Conservation (phyloP, 371 early-diverging fungal species). For the Racocetra persica region DNA sequence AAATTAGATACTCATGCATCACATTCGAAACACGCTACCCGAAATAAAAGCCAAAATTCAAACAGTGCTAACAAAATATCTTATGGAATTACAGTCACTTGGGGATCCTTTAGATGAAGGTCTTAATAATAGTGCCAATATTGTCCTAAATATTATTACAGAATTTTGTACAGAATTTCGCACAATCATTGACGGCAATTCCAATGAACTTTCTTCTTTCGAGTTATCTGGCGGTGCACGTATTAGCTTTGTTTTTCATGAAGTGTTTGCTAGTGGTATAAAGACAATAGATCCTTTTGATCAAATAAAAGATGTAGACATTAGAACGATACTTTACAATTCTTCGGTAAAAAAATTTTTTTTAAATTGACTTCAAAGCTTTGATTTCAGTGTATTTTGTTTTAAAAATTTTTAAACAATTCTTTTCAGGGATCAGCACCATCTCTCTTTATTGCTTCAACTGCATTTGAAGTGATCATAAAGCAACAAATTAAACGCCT, state of each 20-base stretch:
- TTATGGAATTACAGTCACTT: constrained; percentile 81
- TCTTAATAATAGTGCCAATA: constrained; percentile 65
- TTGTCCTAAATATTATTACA: constrained; percentile 94
- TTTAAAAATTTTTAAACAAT: not conserved
- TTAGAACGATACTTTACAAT: constrained; percentile 98
- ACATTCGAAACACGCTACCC: constrained; percentile 94
- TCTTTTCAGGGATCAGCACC: constrained; percentile 87
- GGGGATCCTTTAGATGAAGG: constrained; percentile 92
- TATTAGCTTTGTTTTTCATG: constrained; percentile 98
- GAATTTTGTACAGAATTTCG: constrained; percentile 97
- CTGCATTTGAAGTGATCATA: constrained; percentile 97
- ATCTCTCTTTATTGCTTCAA: constrained; percentile 95
- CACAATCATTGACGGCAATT: constrained; percentile 92
- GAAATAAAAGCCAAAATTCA: constrained; percentile 97
- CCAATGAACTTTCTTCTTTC: constrained; percentile 88
- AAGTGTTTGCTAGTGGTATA: constrained; percentile 92
- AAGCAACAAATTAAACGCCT: constrained; percentile 97
- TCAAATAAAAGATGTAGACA: constrained; percentile 97
- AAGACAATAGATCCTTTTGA: constrained; percentile 95
- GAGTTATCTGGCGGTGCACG: constrained; percentile 98
- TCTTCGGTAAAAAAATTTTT: constrained; percentile 82
- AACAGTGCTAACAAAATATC: constrained; percentile 82
- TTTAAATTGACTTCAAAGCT: constrained; percentile 17
- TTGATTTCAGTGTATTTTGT: not conserved
- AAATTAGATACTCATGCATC: constrained; percentile 93